Evolutionary conservation across 768 basidiomycete species (phyloP), one percentile per base, ranked within the genome.

Genomic region (Gautieria morchelliformis): DNA sequence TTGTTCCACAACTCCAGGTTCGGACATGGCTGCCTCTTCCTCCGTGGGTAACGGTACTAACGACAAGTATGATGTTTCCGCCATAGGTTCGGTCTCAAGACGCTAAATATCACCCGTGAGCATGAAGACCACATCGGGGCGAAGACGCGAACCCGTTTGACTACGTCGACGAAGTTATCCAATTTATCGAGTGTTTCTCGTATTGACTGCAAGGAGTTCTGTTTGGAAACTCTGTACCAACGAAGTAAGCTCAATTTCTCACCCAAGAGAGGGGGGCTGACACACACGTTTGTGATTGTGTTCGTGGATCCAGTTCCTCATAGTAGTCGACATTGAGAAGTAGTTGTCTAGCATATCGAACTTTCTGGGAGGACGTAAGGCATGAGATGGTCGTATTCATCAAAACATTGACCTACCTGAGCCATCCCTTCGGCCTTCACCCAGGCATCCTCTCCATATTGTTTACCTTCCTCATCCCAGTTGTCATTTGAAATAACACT

Each of bases 301-400:
- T 41, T 14, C 30, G 24, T 6, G 19, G 19, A 42, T 53, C 58
- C 50, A 58, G 30, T 32, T 57, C 58, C 20, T 47, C 46, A 50
- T 59, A 55, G 6, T 22, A 22, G 60, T 85, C 80, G 17, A 85
- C 78, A 59, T 80, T 82, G 65, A 76, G 76, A 44, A 87, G 61
- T 56, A 88, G 68, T 59, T 73, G 72, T 52, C 75, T 70, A 0
- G 84, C 85, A 64, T 78, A 78, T 61, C 79, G 81, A 4, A 87
- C 65, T 64, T 67, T 71, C 73, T 74, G 53, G 7, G 40, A n/a
- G 45, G 17, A 37, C 4, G 14, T 30, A 5, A 20, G 46, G 46
- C 12, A 17, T 20, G 27, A 27, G 27, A n/a, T n/a, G 27, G 49
- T 37, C 46, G 24, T 10, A 7, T 10, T 15, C 33, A 17, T 15